Base-by-base conservation (phyloP, 83 land plant genomes). In the Picea mariana region DNA sequence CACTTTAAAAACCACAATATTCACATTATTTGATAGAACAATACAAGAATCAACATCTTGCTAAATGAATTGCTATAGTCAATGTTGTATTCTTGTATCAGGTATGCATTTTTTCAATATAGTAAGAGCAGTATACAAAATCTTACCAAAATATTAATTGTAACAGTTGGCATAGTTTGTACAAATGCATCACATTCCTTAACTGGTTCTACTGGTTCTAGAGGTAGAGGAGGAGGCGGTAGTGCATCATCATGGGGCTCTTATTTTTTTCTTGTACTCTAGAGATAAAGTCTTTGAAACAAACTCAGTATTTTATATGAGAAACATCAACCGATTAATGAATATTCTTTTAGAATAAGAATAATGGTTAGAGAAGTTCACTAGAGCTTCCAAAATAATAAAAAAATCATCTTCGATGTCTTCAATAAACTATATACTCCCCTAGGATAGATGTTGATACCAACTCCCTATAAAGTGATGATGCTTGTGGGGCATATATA, bases 171-270 rank as follows among this genome's bases (percentile, higher is more conserved):
- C 15, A 52, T 15, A 52, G 58, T 11, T 55, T 75, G 61, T 75
- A 82, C 86, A 78, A 87, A 83, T n/a, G 83, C 81, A 60, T 12
- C 42, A 81, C 86, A 87, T 24, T 84, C 87, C 83, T 93, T 89
- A 6, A 86, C 90, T 31, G 90, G 90, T 83, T 93, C 90, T 34
- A 86, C 90, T 31, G 90, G 90, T 83, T 93, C 90, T 34, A 90
- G 84, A 61, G 89, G 87, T 61, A 87, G 86, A 60, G 88, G 86
- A 55, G 90, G 86, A 31, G 91, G 81, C 27, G 93, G 82, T 59
- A 61, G 31, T 55, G 9, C 77, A 44, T 24, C 87, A 55, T 89
- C 90, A 82, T 87, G 26, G 64, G 64, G 87, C 66, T 89, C 93
- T 42, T 84, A 71, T 12, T 60, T 62, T 62, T 79, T 89, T 89